Base-by-base conservation (phyloP, 306 rosid genomes). In the Astragalus glycyphyllos region DNA sequence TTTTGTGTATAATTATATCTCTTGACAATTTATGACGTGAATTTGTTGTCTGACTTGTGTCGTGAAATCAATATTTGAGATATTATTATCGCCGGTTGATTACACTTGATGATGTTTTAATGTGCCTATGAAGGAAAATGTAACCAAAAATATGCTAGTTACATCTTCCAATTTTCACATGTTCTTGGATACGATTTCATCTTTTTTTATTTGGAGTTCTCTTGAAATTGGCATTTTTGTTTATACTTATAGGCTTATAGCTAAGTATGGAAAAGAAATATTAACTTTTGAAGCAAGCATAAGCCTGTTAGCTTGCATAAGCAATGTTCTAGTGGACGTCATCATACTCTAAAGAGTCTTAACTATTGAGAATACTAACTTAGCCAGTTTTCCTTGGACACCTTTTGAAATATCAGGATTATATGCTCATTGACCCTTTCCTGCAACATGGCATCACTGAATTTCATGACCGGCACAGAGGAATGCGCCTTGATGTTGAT, bases 401-500 rank as follows among this genome's bases (percentile, higher is more conserved):
- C 65, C 7, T 70, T 70, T 60, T 79, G 60, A 57, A 66, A 38
- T 79, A 34, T 66, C 91, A 91, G 97, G 97, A 91, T 81, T 81
- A 85, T 81, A 70, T 85, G 93, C 77, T 87, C 44, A 67, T 91
- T 70, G 97, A 91, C 80, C 96, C 96, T 20, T 91, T 82, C 76
- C 70, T 87, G 66, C 80, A 80, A 73, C 93, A 87, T 72, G 93
- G 90, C 40, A 77, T 89, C 86, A 91, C 93, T 37, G 97, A 91
- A 77, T 77, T 85, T 83, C 93, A 91, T 53, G 97, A 91, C 80
- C 79, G 97, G 81, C 97, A 91, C 84, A 82, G 97, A 77, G 96
- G 87, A 77, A 87, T 91, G 97, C 96, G 96, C 81, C 96, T 91
- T 40, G 97, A 91, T 76, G 97, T 91, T 44, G 97, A 91, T 75